Evolutionary conservation across 192 early-diverging fungal genomes (phyloP), one percentile per base, ranked within the genome.

Genomic region (Backusella liffmaniae): DNA sequence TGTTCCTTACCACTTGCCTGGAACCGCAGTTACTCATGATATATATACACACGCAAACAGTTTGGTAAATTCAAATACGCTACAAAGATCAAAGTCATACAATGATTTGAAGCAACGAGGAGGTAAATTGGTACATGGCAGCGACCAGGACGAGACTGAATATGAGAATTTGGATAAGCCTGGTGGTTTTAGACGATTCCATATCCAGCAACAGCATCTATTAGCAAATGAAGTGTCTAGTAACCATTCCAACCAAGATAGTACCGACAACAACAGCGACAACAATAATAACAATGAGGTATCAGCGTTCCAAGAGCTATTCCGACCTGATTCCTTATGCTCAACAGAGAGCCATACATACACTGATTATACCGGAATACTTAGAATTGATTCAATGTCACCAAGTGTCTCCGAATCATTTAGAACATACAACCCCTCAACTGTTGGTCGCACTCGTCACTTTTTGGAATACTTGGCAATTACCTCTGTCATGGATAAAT

Each of bases 161-260:
- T 82, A 84, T 26, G 80, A 88, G 37, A 79, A 85, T 44, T 88
- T 92, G 56, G 84, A 84, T 32, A 84, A 92, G 37, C 95, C 95
- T 0, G 96, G 95, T 44, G 91, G 91, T 5, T 94, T 96, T 79
- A 87, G 96, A 16, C 89, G 96, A 5, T 91, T 92, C 76, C 96
- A 93, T 83, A 73, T 96, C 23, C 86, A 86, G 18, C 84, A 88
- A 16, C 87, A 80, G 41, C 73, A 42, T 13, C 7, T 16, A 67
- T 73, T 53, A 23, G 32, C 42, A 34, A 70, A 56, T 9, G 49
- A 16, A 49, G 3, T 21, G 21, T 35, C 39, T 29, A 62, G 23
- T 6, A 49, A 49, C 16, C 46, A 49, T n/a, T n/a, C 46, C 16
- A n/a, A n/a, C 26, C 56, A 62, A 62, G 26, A 26, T 32, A 32